Percentiles rank a stretch among this genome's conserved stretches.
These are phyloP conservation scores for Cudoniella acicularis DNA, from an alignment of 495 filamentous ascomycete species.

Conservation along the genomic window DNA sequence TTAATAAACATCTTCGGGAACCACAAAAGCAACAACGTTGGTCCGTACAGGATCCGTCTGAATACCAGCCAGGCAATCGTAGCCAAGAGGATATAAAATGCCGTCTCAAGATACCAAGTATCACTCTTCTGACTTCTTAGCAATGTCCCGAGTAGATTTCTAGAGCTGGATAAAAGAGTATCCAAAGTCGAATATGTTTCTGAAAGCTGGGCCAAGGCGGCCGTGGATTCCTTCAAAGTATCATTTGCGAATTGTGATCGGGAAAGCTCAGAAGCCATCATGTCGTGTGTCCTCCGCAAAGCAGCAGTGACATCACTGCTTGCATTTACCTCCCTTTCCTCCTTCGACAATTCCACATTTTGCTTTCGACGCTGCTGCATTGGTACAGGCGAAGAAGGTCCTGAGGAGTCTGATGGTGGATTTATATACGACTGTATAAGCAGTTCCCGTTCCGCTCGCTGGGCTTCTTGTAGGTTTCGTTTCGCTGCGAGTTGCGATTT, in stretches of 20 bases:
- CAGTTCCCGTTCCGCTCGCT: slow-evolving; percentile 70
- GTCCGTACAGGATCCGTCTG: slow-evolving; percentile 79
- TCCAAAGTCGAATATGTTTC: slow-evolving; percentile 78
- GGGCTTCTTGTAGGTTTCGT: slow-evolving; percentile 66
- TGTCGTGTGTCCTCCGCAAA: slow-evolving; percentile 75
- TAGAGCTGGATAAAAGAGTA: slow-evolving; percentile 65
- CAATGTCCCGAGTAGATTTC: slow-evolving; percentile 72
- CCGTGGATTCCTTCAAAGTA: slow-evolving; percentile 76
- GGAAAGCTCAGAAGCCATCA: slow-evolving; percentile 78
- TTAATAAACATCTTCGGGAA: slow-evolving; percentile 62
- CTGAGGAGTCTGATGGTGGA: slow-evolving; percentile 28
- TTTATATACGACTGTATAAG: slow-evolving; percentile 61
- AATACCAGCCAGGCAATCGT: slow-evolving; percentile 86
- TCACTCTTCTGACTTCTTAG: slow-evolving; percentile 87
- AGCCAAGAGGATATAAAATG: slow-evolving; percentile 72
- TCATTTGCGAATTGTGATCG: slow-evolving; percentile 84
- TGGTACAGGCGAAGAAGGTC: slow-evolving; percentile 19
- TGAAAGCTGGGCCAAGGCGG: slow-evolving; percentile 72
- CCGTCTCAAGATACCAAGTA: slow-evolving; percentile 91
- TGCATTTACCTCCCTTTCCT: slow-evolving; percentile 66
- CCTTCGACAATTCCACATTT: slow-evolving; percentile 35
- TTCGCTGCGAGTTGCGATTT: slow-evolving; percentile 81
- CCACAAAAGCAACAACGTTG: slow-evolving; percentile 85
- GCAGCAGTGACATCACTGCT: slow-evolving; percentile 81
- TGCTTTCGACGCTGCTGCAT: slow-evolving; percentile 30